Base-by-base conservation (phyloP, 257 asterid genomes). In the Craterostigma plantagineum region DNA sequence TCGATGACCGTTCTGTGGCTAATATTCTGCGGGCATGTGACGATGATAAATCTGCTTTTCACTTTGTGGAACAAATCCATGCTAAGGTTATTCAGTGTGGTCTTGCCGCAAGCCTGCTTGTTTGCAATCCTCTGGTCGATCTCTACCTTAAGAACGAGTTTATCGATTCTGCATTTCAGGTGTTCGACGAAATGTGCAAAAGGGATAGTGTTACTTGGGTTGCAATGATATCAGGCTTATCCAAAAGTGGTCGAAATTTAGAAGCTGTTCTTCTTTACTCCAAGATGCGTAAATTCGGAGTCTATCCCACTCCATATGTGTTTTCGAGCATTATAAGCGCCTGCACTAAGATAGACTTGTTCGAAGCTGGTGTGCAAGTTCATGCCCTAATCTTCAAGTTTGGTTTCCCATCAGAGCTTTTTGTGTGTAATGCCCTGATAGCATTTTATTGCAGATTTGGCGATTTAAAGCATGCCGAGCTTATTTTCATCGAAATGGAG, bases 191-290 rank as follows among this genome's bases (percentile, higher is more conserved):
- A 46, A 64, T 77, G 84, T 8, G 44, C 49, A 40, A 53, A 4
- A 72, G 75, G 66, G 82, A 77, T 42, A 79, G 82, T 63, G 80
- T 67, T 48, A 69, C 93, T 55, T 77, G 92, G 96, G 90, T 84
- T 63, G 87, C 92, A 48, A 80, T 79, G 78, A 60, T 77, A 52
- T 71, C 93, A 10, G 90, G 92, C 52, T 74, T 80, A 59, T 77
- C 92, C 10, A 67, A 59, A 33, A 80, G 64, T 53, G 56, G 49
- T 16, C 63, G 41, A 17, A 79, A 67, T 43, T 39, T 64, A 40
- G 80, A 66, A 30, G 69, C 70, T 48, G 59, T 84, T 52, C 55
- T 42, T 30, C 76, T 84, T 37, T 84, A 84, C 41, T 42, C 57
- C 50, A 76, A 80, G 59, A 80, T 85, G 92, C 68, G 85, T 16